Evolutionary conservation across 2,329 filamentous ascomycete species (phyloP).

Genomic region (Exophiala oligosperma): DNA sequence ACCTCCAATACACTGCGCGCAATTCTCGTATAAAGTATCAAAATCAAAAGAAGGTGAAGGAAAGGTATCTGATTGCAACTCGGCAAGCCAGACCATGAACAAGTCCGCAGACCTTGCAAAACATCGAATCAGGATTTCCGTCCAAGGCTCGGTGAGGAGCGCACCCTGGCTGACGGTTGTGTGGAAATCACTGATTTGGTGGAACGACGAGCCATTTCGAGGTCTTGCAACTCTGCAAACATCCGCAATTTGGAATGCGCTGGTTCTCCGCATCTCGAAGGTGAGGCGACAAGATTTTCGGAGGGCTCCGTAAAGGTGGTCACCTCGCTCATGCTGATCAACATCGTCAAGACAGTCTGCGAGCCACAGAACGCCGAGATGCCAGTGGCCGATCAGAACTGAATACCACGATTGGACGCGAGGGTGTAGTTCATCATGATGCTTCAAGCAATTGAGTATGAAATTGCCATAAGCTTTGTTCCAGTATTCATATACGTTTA

Average conservation of each 20-base stretch:
- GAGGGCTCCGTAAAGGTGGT: slow-evolving; percentile 5
- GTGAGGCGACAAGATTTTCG: slow-evolving; percentile 10
- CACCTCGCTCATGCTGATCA: slow-evolving; percentile 37
- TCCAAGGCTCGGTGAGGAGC: slow-evolving; percentile 62
- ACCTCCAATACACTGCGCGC: slow-evolving; percentile 5
- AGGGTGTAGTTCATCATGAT: slow-evolving; percentile 52
- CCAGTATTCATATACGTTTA: slow-evolving; percentile 58
- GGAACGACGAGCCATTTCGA: slow-evolving; percentile 8
- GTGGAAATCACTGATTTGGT: slow-evolving; percentile 41
- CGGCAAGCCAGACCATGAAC: slow-evolving; percentile 13
- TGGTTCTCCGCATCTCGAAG: slow-evolving; percentile 11
- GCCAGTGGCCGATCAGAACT: slow-evolving; percentile 58
- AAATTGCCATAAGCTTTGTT: slow-evolving; percentile 53
- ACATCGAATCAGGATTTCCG: slow-evolving; percentile 41
- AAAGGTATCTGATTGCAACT: not conserved
- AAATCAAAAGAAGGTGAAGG: not conserved
- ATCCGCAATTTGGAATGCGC: slow-evolving; percentile 13
- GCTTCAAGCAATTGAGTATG: slow-evolving; percentile 52
- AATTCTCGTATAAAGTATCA: slow-evolving; percentile 1
- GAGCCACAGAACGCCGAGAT: slow-evolving; percentile 56
- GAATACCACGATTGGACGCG: slow-evolving; percentile 62
- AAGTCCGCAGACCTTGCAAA: slow-evolving; percentile 9
- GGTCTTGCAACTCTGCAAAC: slow-evolving; percentile 5
- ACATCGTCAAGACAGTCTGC: slow-evolving; percentile 55
- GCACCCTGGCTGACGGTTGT: slow-evolving; percentile 55